These are phyloP conservation scores for Cryptosporidium ryanae DNA, from an alignment of 169 alveolate species.

Conservation along the genomic window DNA sequence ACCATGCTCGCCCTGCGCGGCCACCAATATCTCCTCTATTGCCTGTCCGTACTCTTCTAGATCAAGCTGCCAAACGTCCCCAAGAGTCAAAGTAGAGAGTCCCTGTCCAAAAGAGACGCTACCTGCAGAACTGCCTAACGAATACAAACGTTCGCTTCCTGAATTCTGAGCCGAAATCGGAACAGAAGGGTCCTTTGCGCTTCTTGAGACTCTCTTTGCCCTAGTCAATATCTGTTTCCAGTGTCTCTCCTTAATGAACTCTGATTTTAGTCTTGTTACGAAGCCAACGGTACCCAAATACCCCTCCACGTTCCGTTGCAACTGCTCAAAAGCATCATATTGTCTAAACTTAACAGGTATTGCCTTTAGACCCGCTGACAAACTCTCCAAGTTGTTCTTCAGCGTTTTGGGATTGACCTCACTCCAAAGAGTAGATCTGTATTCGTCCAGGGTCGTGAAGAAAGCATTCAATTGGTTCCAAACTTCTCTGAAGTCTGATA, in stretches of 20 bases:
- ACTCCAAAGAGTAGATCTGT: conserved; percentile 84
- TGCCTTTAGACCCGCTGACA: conserved; percentile 86
- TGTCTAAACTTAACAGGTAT: conserved; percentile 88
- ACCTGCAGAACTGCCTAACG: conserved; percentile 14
- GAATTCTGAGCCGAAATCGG: neutral
- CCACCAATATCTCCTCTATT: conserved; percentile 87
- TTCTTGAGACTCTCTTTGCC: conserved; percentile 62
- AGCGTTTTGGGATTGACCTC: conserved; percentile 88
- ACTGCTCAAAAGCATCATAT: conserved; percentile 94
- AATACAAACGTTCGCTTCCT: neutral
- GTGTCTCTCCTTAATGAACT: conserved; percentile 96
- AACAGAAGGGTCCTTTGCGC: neutral
- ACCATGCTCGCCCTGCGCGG: conserved; percentile 98
- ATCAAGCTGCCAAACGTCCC: conserved; percentile 88
- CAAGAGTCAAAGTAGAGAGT: conserved; percentile 88
- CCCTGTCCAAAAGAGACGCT: conserved; percentile 14
- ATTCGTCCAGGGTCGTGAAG: conserved; percentile 13
- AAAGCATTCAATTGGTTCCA: conserved; percentile 90
- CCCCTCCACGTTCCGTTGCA: conserved; percentile 82
- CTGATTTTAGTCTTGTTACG: conserved; percentile 91
- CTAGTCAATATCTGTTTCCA: conserved; percentile 92
- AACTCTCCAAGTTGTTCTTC: conserved; percentile 87
- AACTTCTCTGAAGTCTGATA: conserved; percentile 87
- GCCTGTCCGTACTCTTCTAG: conserved; percentile 11
- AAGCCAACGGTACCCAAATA: conserved; percentile 77